Percentiles rank a stretch among this genome's conserved stretches.
Conservation (phyloP, 148 eudicot species). For the Silene latifolia region DNA sequence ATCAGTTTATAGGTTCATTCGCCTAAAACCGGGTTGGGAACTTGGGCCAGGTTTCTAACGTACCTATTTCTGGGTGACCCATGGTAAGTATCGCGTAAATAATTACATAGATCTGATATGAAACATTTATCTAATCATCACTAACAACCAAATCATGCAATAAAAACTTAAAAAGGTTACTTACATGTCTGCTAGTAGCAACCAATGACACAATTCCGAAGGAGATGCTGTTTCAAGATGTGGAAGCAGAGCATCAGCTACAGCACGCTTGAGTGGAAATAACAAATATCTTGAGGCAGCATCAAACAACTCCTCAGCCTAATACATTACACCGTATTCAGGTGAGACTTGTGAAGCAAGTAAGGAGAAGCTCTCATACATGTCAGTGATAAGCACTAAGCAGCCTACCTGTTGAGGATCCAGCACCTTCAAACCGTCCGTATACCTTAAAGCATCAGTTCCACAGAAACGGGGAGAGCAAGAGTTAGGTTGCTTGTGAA, state of each 20-base stretch:
- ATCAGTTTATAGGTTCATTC: no score
- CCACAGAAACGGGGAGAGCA: background rate
- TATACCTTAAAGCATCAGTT: slow-evolving; percentile 56
- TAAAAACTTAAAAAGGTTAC: background rate
- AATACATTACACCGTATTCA: slow-evolving; percentile 18
- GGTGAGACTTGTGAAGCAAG: slow-evolving; percentile 1
- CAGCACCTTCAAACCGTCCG: slow-evolving; percentile 72
- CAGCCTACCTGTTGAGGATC: slow-evolving; percentile 73
- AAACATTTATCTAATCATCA: background rate
- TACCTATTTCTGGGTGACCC: no score
- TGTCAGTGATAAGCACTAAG: background rate
- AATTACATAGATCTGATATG: no score
- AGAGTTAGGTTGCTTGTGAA: slow-evolving; percentile 10
- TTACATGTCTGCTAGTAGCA: slow-evolving; percentile 83
- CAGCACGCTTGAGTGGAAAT: slow-evolving; percentile 96
- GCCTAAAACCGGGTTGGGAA: no score
- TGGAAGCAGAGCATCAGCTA: slow-evolving; percentile 83
- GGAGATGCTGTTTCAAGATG: slow-evolving; percentile 79
- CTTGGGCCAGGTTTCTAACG: no score
- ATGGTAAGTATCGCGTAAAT: no score
- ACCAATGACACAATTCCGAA: slow-evolving; percentile 91
- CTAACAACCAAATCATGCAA: background rate
- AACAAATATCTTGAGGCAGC: slow-evolving; percentile 93
- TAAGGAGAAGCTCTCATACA: background rate
- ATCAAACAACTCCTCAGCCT: slow-evolving; percentile 97